Conservation (phyloP, 2,329 filamentous ascomycete species). For the Zasmidium citrigriseum region DNA sequence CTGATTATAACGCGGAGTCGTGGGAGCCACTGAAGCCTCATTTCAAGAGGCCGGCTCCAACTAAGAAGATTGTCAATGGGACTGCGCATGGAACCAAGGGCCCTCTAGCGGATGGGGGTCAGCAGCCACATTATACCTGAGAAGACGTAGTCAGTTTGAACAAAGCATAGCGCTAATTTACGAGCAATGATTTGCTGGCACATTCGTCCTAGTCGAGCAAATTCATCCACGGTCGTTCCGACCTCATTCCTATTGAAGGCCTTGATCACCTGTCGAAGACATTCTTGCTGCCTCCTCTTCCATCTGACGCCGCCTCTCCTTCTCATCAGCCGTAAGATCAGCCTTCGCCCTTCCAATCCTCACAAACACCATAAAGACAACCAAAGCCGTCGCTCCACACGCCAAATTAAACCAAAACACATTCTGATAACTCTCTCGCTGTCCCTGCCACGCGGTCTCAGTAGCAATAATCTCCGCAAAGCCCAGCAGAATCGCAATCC, state of each 20-base stretch:
- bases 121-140: slow-evolving; percentile 22
- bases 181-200: too few species aligned
- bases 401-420: slow-evolving; percentile 68
- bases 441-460: slow-evolving; percentile 46
- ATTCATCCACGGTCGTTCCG: too few species aligned
- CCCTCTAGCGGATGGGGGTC: slow-evolving; percentile 14
- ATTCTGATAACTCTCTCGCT: slow-evolving; percentile 60
- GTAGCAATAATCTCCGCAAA: slow-evolving; percentile 65
- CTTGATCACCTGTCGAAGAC: too few species aligned
- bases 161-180: too few species aligned
- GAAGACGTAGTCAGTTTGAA: too few species aligned
- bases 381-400: slow-evolving; percentile 53
- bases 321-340: slow-evolving; percentile 61
- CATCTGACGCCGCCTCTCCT: slow-evolving; percentile 24
- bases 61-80: slow-evolving; percentile 6
- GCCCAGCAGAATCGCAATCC: slow-evolving; percentile 70
- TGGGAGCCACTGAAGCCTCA: slow-evolving; percentile 62
- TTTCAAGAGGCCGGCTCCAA: slow-evolving; percentile 37
- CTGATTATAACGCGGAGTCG: slow-evolving; percentile 76
- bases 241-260: too few species aligned
- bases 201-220: too few species aligned
- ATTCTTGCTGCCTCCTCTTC: slow-evolving; percentile 4
- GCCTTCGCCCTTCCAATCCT: slow-evolving; percentile 58
- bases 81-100: slow-evolving; percentile 8
- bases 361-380: slow-evolving; percentile 56